These are phyloP conservation scores for Patellaria atrata DNA, from an alignment of 495 filamentous ascomycete genomes.

Conservation along the genomic window DNA sequence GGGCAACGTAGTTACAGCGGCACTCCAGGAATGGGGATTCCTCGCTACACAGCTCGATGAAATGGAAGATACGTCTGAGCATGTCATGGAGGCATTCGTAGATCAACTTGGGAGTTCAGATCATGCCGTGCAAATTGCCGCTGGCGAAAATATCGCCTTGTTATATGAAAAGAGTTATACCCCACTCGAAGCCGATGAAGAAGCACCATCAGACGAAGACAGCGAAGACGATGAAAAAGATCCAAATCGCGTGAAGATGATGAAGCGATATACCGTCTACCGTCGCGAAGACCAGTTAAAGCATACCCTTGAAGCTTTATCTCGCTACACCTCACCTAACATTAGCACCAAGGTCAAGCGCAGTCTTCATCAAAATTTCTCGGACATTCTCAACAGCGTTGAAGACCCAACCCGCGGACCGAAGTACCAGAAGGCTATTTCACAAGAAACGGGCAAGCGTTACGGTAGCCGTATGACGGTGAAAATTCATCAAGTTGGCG, in stretches of 20 bases:
- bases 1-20: constrained; percentile 62
- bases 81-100: constrained; percentile 70
- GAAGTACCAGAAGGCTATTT: constrained; percentile 54
- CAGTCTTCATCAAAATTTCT: constrained; percentile 60
- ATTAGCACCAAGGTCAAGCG: constrained; percentile 71
- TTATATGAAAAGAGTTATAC: constrained; percentile 74
- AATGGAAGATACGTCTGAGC: constrained; percentile 55
- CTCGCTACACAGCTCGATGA: constrained; percentile 74
- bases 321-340: constrained; percentile 48
- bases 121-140: constrained; percentile 63
- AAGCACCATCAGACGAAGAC: constrained; percentile 33
- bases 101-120: constrained; percentile 76
- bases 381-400: constrained; percentile 71
- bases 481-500: constrained; percentile 53
- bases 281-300: constrained; percentile 30
- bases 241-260: constrained; percentile 31
- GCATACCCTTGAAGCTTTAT: constrained; percentile 37
- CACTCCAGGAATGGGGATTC: constrained; percentile 78
- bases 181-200: constrained; percentile 44
- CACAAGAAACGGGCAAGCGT: constrained; percentile 53
- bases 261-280: constrained; percentile 37
- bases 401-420: constrained; percentile 64
- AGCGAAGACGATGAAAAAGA: constrained; percentile 32
- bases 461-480: constrained; percentile 70
- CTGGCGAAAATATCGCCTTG: constrained; percentile 80